Evolutionary conservation across 1,284 basidiomycete species (phyloP).

Genomic region (Grifola frondosa): DNA sequence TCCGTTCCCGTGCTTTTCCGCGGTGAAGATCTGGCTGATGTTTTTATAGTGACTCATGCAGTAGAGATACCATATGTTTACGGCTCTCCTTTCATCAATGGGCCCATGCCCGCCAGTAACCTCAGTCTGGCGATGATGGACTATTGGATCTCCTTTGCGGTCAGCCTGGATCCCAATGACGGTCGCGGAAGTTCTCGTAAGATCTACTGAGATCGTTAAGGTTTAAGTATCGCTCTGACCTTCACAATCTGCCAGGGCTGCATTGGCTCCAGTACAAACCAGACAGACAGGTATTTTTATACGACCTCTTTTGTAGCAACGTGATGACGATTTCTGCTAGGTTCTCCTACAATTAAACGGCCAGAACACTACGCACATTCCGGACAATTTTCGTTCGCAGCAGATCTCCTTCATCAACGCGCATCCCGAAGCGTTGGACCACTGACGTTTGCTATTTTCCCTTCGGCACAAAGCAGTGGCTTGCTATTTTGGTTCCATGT

Average conservation of each 20-base stretch:
- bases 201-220: not conserved
- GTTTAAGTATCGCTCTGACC: not conserved
- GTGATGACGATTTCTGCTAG: slow-evolving; percentile 3
- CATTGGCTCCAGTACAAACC: slow-evolving; percentile 17
- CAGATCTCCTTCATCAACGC: slow-evolving; percentile 18
- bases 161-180: slow-evolving; percentile 49
- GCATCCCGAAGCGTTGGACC: too few species aligned
- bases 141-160: slow-evolving; percentile 54
- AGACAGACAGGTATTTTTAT: slow-evolving; percentile 13
- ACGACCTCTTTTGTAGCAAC: too few species aligned
- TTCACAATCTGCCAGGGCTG: slow-evolving; percentile 20
- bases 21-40: too few species aligned
- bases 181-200: slow-evolving; percentile 39
- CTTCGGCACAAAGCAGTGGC: too few species aligned
- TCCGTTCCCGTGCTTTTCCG: slow-evolving; percentile 1
- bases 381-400: slow-evolving; percentile 14
- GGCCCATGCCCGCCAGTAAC: slow-evolving; percentile 24
- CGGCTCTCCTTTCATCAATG: too few species aligned
- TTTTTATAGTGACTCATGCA: slow-evolving; percentile 14
- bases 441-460: too few species aligned
- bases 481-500: too few species aligned
- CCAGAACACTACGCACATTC: slow-evolving; percentile 9
- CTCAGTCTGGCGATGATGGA: slow-evolving; percentile 45
- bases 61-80: not conserved
- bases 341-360: slow-evolving; percentile 18